Base-by-base conservation (phyloP, 768 basidiomycete species). In the Asterophora parasitica region DNA sequence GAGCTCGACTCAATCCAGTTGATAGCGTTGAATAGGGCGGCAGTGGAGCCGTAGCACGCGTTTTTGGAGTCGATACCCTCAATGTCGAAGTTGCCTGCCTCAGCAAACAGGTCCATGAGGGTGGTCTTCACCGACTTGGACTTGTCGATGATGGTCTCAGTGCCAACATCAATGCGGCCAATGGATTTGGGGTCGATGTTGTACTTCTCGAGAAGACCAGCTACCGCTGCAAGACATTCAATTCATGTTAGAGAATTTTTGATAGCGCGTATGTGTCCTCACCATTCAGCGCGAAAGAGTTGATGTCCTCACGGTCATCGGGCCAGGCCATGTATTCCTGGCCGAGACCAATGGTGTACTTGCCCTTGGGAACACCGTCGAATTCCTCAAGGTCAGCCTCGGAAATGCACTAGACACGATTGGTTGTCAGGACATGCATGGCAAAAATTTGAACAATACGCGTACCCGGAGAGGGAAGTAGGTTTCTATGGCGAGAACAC, bases 41-140 rank as follows among this genome's bases (percentile, higher is more conserved):
- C 96, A 17, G 96, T 99, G 30, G 92, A 94, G 23, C 96, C 96
- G 61, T 99, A 99, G 75, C 96, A 99, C 15, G 96, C 96, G 64
- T 97, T 99, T 75, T 98, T 98, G 38, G 90, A 93, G 73, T 99
- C 96, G 66, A 99, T 88, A 57, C 96, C 96, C 71, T 99, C 96
- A 48, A 99, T 92, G 63, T 99, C 96, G 59, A 79, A 81, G 80
- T 99, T 99, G 48, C 93, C 93, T 26, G 85, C 81, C 50, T 81
- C 83, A 37, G 88, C 83, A 63, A 99, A 99, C 61, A 98, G 86
- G 69, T 97, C 92, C 96, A 99, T 98, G 51, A 99, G 81, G 48
- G 90, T 85, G 2, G 96, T 97, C 73, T 99, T 99, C 68, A 92
- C 92, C 6, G 95, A 90, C 71, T 99, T 99, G 35, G 92, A 94